phyloP scores from a whole-genome alignment of 768 basidiomycete species.

The Phaeotremella skinneri region DNA sequence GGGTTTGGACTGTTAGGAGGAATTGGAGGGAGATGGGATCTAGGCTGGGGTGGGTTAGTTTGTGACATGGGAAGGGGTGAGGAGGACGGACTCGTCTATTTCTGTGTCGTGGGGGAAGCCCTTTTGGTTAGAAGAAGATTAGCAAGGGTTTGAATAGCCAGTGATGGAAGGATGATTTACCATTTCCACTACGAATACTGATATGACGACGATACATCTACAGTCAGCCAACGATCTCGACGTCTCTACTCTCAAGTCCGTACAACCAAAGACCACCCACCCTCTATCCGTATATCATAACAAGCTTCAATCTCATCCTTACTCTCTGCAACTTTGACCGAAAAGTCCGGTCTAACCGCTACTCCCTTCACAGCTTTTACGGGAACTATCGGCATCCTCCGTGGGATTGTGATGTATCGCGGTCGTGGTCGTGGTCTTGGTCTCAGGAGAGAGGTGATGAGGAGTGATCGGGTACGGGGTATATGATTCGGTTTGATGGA shows the following conservation, averaged over 20 bases:
- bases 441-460: background rate
- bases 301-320: slow-evolving; percentile 43
- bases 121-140: slow-evolving; percentile 21
- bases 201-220: background rate
- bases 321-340: slow-evolving; percentile 29
- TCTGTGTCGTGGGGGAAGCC: slow-evolving; percentile 46
- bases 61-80: background rate
- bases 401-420: background rate
- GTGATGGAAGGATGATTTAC: slow-evolving; percentile 15
- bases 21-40: slow-evolving; percentile 36
- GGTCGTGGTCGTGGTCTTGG: too few species aligned
- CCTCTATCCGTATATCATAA: slow-evolving; percentile 46
- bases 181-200: slow-evolving; percentile 45
- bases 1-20: slow-evolving; percentile 27
- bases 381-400: background rate
- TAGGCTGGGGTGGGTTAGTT: slow-evolving; percentile 14
- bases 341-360: slow-evolving; percentile 14
- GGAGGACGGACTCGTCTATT: slow-evolving; percentile 40
- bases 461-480: too few species aligned
- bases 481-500: too few species aligned
- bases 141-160: background rate
- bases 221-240: background rate
- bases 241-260: too few species aligned
- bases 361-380: background rate
- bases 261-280: slow-evolving; percentile 23